phyloP scores from a whole-genome alignment of 2,329 filamentous ascomycete species.

The Neonectria neomacrospora region DNA sequence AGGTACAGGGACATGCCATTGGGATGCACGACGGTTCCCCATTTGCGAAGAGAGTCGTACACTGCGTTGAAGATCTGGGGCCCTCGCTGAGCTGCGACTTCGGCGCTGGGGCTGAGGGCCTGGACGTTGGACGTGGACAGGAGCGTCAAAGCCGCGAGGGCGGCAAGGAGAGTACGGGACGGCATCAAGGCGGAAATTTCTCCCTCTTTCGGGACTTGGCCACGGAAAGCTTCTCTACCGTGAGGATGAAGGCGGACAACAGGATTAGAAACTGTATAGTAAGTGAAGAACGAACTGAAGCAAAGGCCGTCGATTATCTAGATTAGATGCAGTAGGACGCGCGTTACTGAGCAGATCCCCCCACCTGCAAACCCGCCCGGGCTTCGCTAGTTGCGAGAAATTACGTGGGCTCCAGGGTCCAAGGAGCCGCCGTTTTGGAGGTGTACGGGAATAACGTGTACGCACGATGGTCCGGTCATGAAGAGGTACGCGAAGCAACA shows the following conservation, averaged over 20 bases:
- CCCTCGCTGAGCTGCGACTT: constrained; percentile 20
- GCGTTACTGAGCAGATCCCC: not conserved
- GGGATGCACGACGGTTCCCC: constrained; percentile 69
- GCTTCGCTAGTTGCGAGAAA: not conserved
- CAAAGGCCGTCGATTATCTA: not conserved
- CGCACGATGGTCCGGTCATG: not conserved
- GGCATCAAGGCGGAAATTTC: not conserved
- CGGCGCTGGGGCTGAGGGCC: not conserved
- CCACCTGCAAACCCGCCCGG: not conserved
- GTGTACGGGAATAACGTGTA: not conserved
- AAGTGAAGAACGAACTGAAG: not conserved
- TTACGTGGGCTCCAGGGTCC: not conserved
- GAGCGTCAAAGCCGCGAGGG: constrained; percentile 13
- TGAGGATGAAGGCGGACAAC: not conserved
- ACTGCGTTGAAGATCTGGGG: constrained; percentile 71
- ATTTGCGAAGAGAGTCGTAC: constrained; percentile 70
- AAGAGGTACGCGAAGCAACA: not conserved
- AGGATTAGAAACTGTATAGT: not conserved
- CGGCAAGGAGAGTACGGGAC: constrained; percentile 4
- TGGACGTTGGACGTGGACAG: not conserved
- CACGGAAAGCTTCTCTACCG: too few species aligned
- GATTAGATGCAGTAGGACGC: not conserved
- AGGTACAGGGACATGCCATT: constrained; percentile 73
- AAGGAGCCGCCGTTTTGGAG: not conserved
- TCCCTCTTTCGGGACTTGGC: too few species aligned